These are phyloP conservation scores for Kodamaea suecica DNA, from an alignment of 1,139 yeast species.

Conservation along the genomic window DNA sequence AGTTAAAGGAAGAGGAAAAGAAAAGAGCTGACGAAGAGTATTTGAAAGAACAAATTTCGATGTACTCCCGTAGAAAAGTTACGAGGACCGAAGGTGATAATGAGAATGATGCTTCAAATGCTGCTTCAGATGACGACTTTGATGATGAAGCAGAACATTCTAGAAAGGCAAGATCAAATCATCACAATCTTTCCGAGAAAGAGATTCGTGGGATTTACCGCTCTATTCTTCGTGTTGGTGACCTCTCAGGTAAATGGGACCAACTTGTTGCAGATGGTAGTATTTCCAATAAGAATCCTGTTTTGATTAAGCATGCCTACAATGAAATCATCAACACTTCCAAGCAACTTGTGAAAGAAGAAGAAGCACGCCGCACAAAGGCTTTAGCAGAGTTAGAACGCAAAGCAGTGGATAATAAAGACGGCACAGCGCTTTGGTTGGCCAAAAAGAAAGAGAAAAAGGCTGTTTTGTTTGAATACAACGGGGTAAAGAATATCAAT, in stretches of 20 bases:
- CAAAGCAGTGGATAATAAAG: constrained; percentile 49
- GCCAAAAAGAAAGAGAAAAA: constrained; percentile 73
- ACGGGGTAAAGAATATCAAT: constrained; percentile 83
- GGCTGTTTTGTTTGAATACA: constrained; percentile 86
- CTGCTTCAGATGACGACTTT: constrained; percentile 35
- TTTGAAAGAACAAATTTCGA: constrained; percentile 83
- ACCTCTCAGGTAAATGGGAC: constrained; percentile 78
- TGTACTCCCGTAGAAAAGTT: constrained; percentile 78
- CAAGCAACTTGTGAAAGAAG: constrained; percentile 59
- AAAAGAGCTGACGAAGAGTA: constrained; percentile 81
- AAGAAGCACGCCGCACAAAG: constrained; percentile 59
- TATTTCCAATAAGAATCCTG: constrained; percentile 80
- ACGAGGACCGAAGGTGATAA: constrained; percentile 46
- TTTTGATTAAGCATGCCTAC: constrained; percentile 73
- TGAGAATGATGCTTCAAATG: constrained; percentile 7
- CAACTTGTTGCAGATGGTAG: constrained; percentile 88
- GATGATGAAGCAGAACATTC: constrained; percentile 37
- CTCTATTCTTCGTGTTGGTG: constrained; percentile 80
- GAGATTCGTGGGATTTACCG: constrained; percentile 87
- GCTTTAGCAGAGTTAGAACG: constrained; percentile 58
- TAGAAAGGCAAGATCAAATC: constrained; percentile 25
- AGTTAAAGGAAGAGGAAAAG: constrained; percentile 88
- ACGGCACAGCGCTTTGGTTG: constrained; percentile 44
- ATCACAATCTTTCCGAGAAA: constrained; percentile 70
- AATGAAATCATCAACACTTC: constrained; percentile 66